Evolutionary conservation across 352 stramenopile genomes (phyloP), one percentile per base, ranked within the genome.

Genomic region (Aphanomyces stellatus): DNA sequence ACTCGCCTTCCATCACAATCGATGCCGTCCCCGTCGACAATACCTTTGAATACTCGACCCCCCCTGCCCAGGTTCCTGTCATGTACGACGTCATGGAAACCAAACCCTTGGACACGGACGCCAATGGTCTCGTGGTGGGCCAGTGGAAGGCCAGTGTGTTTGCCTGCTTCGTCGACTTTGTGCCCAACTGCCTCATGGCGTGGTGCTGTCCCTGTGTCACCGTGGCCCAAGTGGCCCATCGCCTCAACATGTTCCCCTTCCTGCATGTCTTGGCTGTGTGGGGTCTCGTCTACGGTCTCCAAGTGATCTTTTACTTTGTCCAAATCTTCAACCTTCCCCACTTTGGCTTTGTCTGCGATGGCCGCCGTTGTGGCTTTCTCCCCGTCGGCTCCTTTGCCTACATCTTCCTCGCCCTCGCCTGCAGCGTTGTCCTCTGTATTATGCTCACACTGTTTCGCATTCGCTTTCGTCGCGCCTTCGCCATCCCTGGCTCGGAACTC

Each of bases 71-170:
- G n/a, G n/a, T n/a, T n/a, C n/a, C n/a, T n/a, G n/a, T n/a, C n/a
- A n/a, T n/a, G n/a, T n/a, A n/a, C n/a, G n/a, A n/a, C n/a, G n/a
- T n/a, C n/a, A n/a, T n/a, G n/a, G n/a, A n/a, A n/a, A n/a, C n/a
- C n/a, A n/a, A n/a, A n/a, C n/a, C n/a, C n/a, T n/a, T n/a, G n/a
- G n/a, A n/a, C n/a, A n/a, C n/a, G n/a, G 83, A 90, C 72, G 74
- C 83, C 27, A 90, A 90, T 63, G 83, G 80, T 10, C 76, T 91
- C 57, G 71, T 88, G 40, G 82, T 79, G n/a, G 49, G 13, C 25
- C 22, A 31, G 8, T 79, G 73, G 73, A 73, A 79, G 34, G 37
- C 71, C 17, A 63, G 62, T 22, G 70, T 88, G 33, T 87, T 80
- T 53, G 60, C 31, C 35, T 84, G 77, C 70, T 79, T 80, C 55